Conservation (phyloP, 176 grass and related monocot species). For the Metroxylon sagu region DNA sequence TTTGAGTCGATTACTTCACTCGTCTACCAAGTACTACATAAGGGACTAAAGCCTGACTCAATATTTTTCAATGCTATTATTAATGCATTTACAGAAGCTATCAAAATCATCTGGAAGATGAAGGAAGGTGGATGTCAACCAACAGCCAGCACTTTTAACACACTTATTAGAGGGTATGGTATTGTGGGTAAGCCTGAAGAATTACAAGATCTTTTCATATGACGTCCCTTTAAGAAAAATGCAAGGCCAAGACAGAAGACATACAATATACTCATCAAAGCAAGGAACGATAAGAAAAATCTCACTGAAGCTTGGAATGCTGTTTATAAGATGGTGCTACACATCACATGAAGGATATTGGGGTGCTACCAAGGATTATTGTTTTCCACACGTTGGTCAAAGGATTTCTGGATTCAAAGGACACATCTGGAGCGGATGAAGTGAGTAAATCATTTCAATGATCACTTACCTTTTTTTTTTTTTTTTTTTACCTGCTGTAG, state of each 20-base stretch:
- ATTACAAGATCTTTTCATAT: slow-evolving; percentile 56
- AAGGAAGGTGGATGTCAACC: slow-evolving; percentile 52
- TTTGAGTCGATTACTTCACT: slow-evolving; percentile 65
- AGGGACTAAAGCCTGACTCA: slow-evolving; percentile 63
- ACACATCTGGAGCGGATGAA: slow-evolving; percentile 49
- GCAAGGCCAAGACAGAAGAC: slow-evolving; percentile 51
- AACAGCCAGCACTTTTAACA: slow-evolving; percentile 85
- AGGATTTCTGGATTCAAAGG: slow-evolving; percentile 60
- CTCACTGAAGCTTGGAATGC: slow-evolving; percentile 59
- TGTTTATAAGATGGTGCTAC: slow-evolving; percentile 41
- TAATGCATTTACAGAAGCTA: slow-evolving; percentile 79
- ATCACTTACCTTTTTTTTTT: neutral
- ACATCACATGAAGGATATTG: slow-evolving; percentile 58
- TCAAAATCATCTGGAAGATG: slow-evolving; percentile 74
- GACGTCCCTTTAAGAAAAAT: slow-evolving; percentile 34
- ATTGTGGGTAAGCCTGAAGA: slow-evolving; percentile 61
- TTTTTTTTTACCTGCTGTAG: neutral
- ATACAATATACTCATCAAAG: slow-evolving; percentile 88
- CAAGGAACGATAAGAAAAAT: slow-evolving; percentile 67
- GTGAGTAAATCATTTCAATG: slow-evolving; percentile 31
- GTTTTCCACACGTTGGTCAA: slow-evolving; percentile 92
- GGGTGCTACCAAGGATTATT: slow-evolving; percentile 52
- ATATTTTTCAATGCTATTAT: slow-evolving; percentile 92
- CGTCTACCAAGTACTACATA: slow-evolving; percentile 47
- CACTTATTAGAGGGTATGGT: slow-evolving; percentile 84